phyloP scores from a whole-genome alignment of 164 flowering plant species.

The Chimonanthus salicifolius region DNA sequence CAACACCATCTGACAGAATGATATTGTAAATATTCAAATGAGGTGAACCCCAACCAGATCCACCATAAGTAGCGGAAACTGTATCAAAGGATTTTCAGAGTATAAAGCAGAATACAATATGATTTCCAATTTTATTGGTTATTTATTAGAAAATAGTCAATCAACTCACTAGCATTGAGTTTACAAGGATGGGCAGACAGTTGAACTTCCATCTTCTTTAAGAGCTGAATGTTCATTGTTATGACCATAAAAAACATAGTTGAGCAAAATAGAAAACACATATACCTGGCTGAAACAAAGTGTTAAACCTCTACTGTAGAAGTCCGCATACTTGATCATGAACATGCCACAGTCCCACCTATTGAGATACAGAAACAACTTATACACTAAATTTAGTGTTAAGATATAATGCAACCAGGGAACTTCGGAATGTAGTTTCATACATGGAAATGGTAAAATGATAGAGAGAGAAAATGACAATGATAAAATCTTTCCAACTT shows the following conservation, averaged over 20 bases:
- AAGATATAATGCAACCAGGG: not conserved
- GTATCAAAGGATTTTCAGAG: not conserved
- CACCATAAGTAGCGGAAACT: not conserved
- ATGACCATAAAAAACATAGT: not conserved
- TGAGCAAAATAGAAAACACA: not conserved
- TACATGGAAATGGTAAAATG: not conserved
- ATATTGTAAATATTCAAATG: not conserved
- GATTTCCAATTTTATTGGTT: not conserved
- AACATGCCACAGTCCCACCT: slow-evolving; percentile 97
- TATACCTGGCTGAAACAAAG: slow-evolving; percentile 79
- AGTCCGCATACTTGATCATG: slow-evolving; percentile 96
- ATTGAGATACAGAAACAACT: slow-evolving; percentile 6
- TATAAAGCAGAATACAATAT: not conserved
- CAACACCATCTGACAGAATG: not conserved
- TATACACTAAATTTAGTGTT: too few relatives aligned
- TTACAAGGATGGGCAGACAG: not conserved
- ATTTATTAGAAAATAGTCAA: not conserved
- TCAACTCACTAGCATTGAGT: not conserved
- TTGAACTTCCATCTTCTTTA: not conserved
- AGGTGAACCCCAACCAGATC: not conserved
- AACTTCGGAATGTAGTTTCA: not conserved
- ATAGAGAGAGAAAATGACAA: not conserved
- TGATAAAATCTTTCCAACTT: not conserved
- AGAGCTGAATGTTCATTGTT: not conserved
- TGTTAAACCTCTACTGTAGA: slow-evolving; percentile 78